Evolutionary conservation across 2,329 filamentous ascomycete genomes (phyloP).

Genomic region (Cercospora sp.): DNA sequence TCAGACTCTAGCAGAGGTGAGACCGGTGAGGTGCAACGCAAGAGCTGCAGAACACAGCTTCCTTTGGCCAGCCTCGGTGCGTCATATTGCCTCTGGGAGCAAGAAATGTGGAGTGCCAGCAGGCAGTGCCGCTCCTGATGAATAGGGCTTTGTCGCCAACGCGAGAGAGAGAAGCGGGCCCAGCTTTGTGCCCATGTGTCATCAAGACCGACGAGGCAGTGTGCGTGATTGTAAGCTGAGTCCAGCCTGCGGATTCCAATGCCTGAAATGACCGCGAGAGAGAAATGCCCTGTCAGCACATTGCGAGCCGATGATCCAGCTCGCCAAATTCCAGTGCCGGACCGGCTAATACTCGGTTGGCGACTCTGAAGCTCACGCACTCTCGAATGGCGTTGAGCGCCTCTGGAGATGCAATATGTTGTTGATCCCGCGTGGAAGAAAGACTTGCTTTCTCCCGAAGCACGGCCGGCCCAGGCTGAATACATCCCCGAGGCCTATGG

Average conservation of each 20-base stretch:
- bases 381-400: neutral
- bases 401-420: neutral
- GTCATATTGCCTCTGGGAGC: neutral
- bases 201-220: neutral
- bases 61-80: neutral
- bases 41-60: neutral
- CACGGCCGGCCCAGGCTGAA: neutral
- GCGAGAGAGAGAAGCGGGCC: neutral
- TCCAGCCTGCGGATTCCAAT: neutral
- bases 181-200: neutral
- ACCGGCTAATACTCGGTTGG: neutral
- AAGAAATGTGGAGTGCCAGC: neutral
- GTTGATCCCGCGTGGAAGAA: neutral
- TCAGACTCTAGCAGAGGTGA: neutral
- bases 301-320: neutral
- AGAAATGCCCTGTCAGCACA: neutral
- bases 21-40: neutral
- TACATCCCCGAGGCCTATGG: neutral
- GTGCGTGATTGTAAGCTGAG: neutral
- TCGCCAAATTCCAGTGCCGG: slow-evolving; percentile 1
- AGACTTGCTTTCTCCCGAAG: neutral
- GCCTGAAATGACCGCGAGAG: neutral
- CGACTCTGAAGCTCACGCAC: neutral
- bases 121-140: neutral
- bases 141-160: neutral